Evolutionary conservation across 345 rosid genomes (phyloP).

Genomic region (Citrus inodora): DNA sequence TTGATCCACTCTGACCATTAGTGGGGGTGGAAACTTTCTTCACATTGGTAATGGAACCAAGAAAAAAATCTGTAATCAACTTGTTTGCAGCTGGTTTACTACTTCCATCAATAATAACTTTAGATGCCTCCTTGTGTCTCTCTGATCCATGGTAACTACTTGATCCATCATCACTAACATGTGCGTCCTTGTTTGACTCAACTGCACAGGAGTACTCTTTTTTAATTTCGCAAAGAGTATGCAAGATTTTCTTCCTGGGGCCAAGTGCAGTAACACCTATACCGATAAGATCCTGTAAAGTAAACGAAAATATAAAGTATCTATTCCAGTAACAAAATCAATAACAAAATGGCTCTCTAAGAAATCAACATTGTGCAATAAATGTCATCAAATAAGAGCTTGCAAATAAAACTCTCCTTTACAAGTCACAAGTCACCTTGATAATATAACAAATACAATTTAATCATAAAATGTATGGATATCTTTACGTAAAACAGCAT

Average conservation of each 20-base stretch:
- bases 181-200: constrained; percentile 21
- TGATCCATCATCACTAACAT: constrained; percentile 10
- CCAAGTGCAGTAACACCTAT: constrained; percentile 88
- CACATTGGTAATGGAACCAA: constrained; percentile 34
- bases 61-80: constrained; percentile 85
- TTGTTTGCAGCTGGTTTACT: constrained; percentile 52
- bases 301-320: background rate
- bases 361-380: background rate
- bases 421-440: background rate
- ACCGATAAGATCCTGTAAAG: constrained; percentile 58
- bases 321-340: background rate
- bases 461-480: background rate
- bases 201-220: constrained; percentile 25
- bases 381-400: background rate
- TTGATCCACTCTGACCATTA: constrained; percentile 25
- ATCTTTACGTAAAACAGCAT: background rate
- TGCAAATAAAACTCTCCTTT: background rate
- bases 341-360: background rate
- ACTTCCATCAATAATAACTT: constrained; percentile 31
- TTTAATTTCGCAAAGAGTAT: constrained; percentile 61
- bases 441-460: background rate
- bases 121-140: constrained; percentile 34
- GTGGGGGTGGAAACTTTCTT: constrained; percentile 35
- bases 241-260: constrained; percentile 85
- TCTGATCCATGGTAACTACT: constrained; percentile 25